Conservation (phyloP, 2,329 filamentous ascomycete species). For the Neonectria hederae region DNA sequence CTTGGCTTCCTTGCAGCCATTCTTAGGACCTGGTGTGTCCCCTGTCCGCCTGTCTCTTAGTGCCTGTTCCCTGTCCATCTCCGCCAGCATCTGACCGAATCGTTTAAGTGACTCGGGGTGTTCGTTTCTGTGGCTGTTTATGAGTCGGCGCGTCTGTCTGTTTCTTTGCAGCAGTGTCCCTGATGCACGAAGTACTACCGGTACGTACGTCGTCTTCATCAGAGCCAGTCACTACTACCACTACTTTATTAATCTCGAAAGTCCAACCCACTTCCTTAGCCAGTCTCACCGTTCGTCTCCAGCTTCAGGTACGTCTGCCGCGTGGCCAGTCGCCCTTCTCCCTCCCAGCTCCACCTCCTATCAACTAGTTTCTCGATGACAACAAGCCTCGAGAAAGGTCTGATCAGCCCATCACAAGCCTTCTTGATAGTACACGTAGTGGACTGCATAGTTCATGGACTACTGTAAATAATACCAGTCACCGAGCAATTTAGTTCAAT, state of each 20-base stretch:
- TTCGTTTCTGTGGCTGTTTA: conserved; percentile 1
- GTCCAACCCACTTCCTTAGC: conserved; percentile 23
- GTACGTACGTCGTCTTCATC: background rate
- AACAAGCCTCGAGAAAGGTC: background rate
- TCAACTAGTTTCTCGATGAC: background rate
- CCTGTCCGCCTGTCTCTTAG: too few species aligned
- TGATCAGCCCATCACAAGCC: too few species aligned
- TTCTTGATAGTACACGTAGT: background rate
- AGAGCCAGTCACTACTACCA: background rate
- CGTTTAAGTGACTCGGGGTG: conserved; percentile 1
- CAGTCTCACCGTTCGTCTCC: conserved; percentile 26
- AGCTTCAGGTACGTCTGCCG: conserved; percentile 32
- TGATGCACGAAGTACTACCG: too few species aligned
- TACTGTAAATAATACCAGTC: too few species aligned
- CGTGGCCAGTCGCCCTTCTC: background rate
- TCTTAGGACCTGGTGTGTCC: background rate
- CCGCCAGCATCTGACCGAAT: conserved; percentile 4
- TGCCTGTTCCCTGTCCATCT: background rate
- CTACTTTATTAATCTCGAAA: background rate
- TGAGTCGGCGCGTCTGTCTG: background rate
- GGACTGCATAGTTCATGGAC: too few species aligned
- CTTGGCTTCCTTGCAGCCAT: background rate
- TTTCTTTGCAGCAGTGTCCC: too few species aligned
- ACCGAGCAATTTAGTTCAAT: too few species aligned
- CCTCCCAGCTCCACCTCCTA: background rate